Base-by-base conservation (phyloP, 441 rosid species). In the Capsella rubella region DNA sequence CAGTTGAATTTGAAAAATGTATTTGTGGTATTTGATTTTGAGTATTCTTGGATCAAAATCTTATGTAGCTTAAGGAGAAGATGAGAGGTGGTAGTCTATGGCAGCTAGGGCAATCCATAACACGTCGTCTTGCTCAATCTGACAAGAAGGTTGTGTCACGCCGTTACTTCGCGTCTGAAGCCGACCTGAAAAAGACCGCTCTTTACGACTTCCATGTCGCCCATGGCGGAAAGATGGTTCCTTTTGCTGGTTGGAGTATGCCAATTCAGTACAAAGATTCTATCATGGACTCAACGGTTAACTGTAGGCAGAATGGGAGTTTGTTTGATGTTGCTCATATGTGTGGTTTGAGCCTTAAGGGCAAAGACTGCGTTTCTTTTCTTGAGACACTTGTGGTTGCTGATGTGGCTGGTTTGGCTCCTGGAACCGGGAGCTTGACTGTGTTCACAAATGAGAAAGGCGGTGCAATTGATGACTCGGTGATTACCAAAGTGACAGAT, bases 241-340 rank as follows among this genome's bases (percentile, higher is more conserved):
- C 99, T 16, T 95, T 95, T 70, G 99, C 99, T 55, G 98, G 97
- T 64, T 95, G 98, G 98, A 84, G 97, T 85, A 95, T 95, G 99
- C 99, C 98, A 8, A 89, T 95, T 75, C 99, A 92, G 79, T 95
- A 92, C 87, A 95, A 91, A 81, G 99, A 92, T 71, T 95, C 99
- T 0, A 92, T 95, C 79, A 95, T 95, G 83, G 99, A 95, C 82
- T 95, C 99, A 5, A 88, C 99, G 2, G 82, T 90, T 65, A 95
- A 95, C 70, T 95, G 99, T 78, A 90, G 99, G 77, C 71, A 84
- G 55, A 88, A 92, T 54, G 99, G 99, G 60, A 70, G 95, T 72
- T 87, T 91, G 73, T 95, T 95, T 63, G 98, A 95, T 79, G 99
- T 95, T 40, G 80, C 99, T 29, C 98, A 95, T 69, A 95, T 93